Evolutionary conservation across 2,329 filamentous ascomycete species (phyloP).

Genomic region (Chaetomium sp.): DNA sequence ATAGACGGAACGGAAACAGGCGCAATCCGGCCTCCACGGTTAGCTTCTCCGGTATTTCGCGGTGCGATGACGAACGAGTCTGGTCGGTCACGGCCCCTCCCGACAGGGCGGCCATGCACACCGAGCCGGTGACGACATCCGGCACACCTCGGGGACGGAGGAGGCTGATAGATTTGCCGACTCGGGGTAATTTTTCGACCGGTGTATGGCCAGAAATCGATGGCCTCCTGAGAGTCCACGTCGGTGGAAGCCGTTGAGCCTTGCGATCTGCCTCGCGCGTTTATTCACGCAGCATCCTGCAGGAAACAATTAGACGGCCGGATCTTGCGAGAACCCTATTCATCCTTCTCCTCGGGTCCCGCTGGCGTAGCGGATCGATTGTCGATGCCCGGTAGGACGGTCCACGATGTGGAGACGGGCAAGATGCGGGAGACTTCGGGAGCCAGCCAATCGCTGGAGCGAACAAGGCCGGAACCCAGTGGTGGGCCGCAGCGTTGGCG

Average conservation of each 20-base stretch:
- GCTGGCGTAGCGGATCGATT: slow-evolving; percentile 20
- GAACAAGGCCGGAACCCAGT: slow-evolving; percentile 24
- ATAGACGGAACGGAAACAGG: not conserved
- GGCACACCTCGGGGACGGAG: not conserved
- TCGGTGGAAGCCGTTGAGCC: slow-evolving; percentile 11
- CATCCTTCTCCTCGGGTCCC: slow-evolving; percentile 21
- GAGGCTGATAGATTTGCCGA: not conserved
- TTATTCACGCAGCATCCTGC: not conserved
- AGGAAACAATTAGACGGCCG: not conserved
- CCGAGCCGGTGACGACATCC: slow-evolving; percentile 21
- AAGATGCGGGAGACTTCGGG: slow-evolving; percentile 35
- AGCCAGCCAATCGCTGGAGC: slow-evolving; percentile 40
- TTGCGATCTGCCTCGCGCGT: slow-evolving; percentile 22
- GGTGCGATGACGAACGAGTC: not conserved
- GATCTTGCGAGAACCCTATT: slow-evolving; percentile 20
- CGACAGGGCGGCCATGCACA: not conserved
- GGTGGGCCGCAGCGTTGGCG: slow-evolving; percentile 19
- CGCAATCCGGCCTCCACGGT: not conserved
- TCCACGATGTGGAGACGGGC: slow-evolving; percentile 15
- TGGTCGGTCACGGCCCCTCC: not conserved
- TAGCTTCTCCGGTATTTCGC: not conserved
- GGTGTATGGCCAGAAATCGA: not conserved
- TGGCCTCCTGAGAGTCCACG: not conserved
- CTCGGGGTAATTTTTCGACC: not conserved
- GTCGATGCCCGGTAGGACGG: slow-evolving; percentile 17